A percentile compares a stretch with the other conserved stretches of the same genome.
phyloP scores from a whole-genome alignment of 805 yeast genomes.

The Metschnikowia dekortorum region DNA sequence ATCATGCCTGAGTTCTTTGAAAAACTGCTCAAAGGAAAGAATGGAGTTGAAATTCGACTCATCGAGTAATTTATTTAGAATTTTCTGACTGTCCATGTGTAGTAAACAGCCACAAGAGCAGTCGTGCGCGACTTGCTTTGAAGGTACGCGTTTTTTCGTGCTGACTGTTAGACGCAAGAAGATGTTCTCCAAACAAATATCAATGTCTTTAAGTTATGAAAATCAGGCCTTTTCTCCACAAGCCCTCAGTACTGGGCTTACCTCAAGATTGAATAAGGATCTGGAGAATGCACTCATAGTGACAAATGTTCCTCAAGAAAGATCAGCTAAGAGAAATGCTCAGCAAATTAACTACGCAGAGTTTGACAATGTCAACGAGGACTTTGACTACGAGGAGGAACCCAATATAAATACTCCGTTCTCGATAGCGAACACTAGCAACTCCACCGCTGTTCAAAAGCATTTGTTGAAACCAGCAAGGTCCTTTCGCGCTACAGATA shows the following conservation, averaged over 20 bases:
- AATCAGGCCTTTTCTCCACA: slow-evolving; percentile 51
- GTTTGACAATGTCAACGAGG: slow-evolving; percentile 59
- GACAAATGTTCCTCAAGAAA: slow-evolving; percentile 63
- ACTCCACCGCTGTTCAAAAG: slow-evolving; percentile 28
- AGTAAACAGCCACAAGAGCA: neutral
- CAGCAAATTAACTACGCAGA: slow-evolving; percentile 80
- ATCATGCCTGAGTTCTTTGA: neutral
- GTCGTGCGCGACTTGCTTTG: slow-evolving; percentile 6
- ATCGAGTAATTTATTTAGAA: neutral
- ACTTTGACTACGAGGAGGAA: slow-evolving; percentile 30
- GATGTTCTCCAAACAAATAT: neutral
- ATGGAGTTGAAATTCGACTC: slow-evolving; percentile 1
- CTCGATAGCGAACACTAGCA: slow-evolving; percentile 31
- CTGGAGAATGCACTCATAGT: slow-evolving; percentile 70
- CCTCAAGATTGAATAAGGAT: slow-evolving; percentile 61
- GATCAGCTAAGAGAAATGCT: slow-evolving; percentile 71
- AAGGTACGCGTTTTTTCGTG: neutral
- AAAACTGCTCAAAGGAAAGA: neutral
- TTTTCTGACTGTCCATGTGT: neutral
- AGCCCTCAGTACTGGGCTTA: slow-evolving; percentile 72
- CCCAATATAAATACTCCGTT: slow-evolving; percentile 11
- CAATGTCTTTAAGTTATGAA: slow-evolving; percentile 14
- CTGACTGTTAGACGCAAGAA: neutral
- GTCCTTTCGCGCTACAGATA: slow-evolving; percentile 6
- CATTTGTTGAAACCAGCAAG: slow-evolving; percentile 20